These are phyloP conservation scores for Kickxella alabastrina DNA, from an alignment of 192 early-diverging fungal species.

Conservation along the genomic window DNA sequence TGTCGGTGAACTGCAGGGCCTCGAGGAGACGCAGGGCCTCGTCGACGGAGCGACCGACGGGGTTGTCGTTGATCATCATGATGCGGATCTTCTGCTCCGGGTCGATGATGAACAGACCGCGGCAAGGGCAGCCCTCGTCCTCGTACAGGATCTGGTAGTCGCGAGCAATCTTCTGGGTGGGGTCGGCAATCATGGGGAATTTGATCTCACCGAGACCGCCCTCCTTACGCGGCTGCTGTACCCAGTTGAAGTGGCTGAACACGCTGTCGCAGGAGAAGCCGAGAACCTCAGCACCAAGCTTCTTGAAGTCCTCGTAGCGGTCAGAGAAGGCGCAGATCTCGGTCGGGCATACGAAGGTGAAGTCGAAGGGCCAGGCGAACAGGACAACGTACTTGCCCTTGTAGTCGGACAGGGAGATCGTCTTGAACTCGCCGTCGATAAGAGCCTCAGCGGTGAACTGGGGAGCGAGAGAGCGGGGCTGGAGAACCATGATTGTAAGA, in stretches of 20 bases:
- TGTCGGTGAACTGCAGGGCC: slow-evolving; percentile 89
- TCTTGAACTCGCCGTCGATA: slow-evolving; percentile 65
- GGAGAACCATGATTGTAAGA: slow-evolving; percentile 42
- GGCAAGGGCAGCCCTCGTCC: slow-evolving; percentile 73
- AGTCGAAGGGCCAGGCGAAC: slow-evolving; percentile 92
- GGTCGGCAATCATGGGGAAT: slow-evolving; percentile 84
- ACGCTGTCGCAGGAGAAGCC: slow-evolving; percentile 72
- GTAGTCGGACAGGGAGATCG: slow-evolving; percentile 61
- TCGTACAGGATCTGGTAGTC: slow-evolving; percentile 87
- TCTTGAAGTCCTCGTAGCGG: slow-evolving; percentile 76
- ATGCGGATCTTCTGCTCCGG: slow-evolving; percentile 82
- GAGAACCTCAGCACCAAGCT: slow-evolving; percentile 70
- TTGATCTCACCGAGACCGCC: slow-evolving; percentile 91
- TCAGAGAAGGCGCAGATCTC: slow-evolving; percentile 92
- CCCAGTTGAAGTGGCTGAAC: slow-evolving; percentile 87
- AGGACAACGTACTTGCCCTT: slow-evolving; percentile 73
- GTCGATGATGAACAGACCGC: slow-evolving; percentile 90
- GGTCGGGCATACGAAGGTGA: slow-evolving; percentile 89
- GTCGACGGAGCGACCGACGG: slow-evolving; percentile 81
- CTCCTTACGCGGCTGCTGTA: slow-evolving; percentile 74
- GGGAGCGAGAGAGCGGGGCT: slow-evolving; percentile 56
- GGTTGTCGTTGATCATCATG: slow-evolving; percentile 86
- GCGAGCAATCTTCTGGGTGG: slow-evolving; percentile 82
- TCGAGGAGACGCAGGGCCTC: slow-evolving; percentile 85
- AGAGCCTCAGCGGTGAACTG: slow-evolving; percentile 64